phyloP scores from a whole-genome alignment of 305 asterid genomes.

The Vinca major region DNA sequence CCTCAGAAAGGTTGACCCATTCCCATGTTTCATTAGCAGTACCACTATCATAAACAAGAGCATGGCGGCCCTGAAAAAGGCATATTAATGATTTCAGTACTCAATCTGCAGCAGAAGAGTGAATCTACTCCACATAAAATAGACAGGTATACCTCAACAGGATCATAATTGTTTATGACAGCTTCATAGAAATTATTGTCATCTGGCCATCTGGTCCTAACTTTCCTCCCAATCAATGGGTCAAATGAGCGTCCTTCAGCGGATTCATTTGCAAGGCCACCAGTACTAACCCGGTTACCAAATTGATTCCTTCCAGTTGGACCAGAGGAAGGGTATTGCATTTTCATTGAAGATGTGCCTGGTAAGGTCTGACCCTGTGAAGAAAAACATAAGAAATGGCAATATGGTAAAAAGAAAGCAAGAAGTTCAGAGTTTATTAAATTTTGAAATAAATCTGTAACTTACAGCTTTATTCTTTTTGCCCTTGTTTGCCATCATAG shows the following conservation, averaged over 20 bases:
- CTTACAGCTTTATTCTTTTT: slow-evolving; percentile 47
- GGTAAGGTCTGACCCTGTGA: slow-evolving; percentile 36
- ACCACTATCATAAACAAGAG: slow-evolving; percentile 66
- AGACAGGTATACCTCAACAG: slow-evolving; percentile 42
- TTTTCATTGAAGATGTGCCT: slow-evolving; percentile 49
- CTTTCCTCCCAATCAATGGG: slow-evolving; percentile 68
- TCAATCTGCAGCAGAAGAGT: slow-evolving; percentile 11
- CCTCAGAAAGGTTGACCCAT: slow-evolving; percentile 94
- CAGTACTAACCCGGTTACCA: slow-evolving; percentile 45
- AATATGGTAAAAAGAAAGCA: background rate
- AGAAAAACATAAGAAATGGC: slow-evolving; percentile 4
- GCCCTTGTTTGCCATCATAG: slow-evolving; percentile 44
- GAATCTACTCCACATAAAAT: slow-evolving; percentile 7
- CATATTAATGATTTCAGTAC: slow-evolving; percentile 15
- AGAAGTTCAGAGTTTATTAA: background rate
- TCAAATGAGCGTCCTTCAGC: slow-evolving; percentile 45
- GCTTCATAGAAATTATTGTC: slow-evolving; percentile 90
- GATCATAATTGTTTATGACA: slow-evolving; percentile 57
- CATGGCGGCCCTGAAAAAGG: slow-evolving; percentile 68
- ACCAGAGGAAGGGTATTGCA: slow-evolving; percentile 59
- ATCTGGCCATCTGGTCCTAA: slow-evolving; percentile 83
- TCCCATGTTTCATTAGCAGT: slow-evolving; percentile 61
- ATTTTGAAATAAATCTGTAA: background rate
- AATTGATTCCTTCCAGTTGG: slow-evolving; percentile 69
- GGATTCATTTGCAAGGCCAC: slow-evolving; percentile 42